Conservation (phyloP, 2,329 filamentous ascomycete genomes). For the Cladosporium sp. region DNA sequence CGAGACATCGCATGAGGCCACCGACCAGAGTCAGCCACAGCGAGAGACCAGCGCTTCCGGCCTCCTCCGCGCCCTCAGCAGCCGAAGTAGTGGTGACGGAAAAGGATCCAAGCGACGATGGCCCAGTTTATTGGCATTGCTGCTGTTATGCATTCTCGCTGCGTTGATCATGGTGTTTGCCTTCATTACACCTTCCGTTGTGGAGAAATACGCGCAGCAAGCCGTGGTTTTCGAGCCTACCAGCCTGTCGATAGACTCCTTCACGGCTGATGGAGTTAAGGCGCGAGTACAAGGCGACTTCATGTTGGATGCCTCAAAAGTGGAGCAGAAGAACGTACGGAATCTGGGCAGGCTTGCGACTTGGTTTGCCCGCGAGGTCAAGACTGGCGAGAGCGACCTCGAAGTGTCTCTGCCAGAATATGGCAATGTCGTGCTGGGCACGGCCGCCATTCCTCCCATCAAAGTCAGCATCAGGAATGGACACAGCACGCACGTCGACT, state of each 20-base stretch:
- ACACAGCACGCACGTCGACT: constrained; percentile 71
- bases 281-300: constrained; percentile 81
- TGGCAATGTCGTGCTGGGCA: constrained; percentile 70
- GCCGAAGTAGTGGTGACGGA: constrained; percentile 12
- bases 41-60: constrained; percentile 28
- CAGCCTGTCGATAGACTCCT: constrained; percentile 77
- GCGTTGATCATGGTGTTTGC: constrained; percentile 70
- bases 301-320: constrained; percentile 70
- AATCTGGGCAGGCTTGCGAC: constrained; percentile 74
- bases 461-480: constrained; percentile 74
- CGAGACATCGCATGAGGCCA: constrained; percentile 18
- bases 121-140: constrained; percentile 74
- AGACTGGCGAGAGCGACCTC: constrained; percentile 68
- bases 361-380: constrained; percentile 72
- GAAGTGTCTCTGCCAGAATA: constrained; percentile 81
- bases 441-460: constrained; percentile 69
- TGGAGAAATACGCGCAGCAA: constrained; percentile 82
- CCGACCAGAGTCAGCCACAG: constrained; percentile 16
- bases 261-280: constrained; percentile 72
- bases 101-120: constrained; percentile 55
- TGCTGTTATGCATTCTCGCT: constrained; percentile 58
- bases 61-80: constrained; percentile 30
- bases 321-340: constrained; percentile 66
- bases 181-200: constrained; percentile 74
- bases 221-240: constrained; percentile 79